phyloP scores from a whole-genome alignment of 2,329 filamentous ascomycete genomes.

The Plectosphaerella cucumerina region DNA sequence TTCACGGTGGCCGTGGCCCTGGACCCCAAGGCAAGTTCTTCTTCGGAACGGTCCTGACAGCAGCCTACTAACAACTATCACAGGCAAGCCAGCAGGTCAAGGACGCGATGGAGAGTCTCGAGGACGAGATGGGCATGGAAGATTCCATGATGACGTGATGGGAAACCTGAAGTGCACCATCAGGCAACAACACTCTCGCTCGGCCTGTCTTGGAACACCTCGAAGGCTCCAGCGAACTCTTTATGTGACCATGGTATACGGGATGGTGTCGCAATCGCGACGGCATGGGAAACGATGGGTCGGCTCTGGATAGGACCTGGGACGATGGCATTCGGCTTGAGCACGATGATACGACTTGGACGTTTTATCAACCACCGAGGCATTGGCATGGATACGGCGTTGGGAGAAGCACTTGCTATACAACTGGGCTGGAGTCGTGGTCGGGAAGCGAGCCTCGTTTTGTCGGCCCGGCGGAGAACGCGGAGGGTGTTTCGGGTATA shows the following conservation, averaged over 20 bases:
- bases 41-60: background rate
- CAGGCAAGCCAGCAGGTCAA: conserved; percentile 93
- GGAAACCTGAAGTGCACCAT: background rate
- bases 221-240: background rate
- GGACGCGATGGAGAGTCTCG: conserved; percentile 89
- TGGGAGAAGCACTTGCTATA: conserved; percentile 8
- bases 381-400: conserved; percentile 31
- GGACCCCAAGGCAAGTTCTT: conserved; percentile 80
- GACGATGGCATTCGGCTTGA: conserved; percentile 8
- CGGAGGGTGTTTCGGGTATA: too few relatives aligned
- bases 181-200: background rate
- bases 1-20: conserved; percentile 93
- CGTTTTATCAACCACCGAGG: conserved; percentile 10
- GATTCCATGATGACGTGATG: conserved; percentile 58
- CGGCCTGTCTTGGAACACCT: background rate
- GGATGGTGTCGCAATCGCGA: background rate
- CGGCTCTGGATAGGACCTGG: background rate
- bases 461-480: too few relatives aligned
- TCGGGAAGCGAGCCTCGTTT: background rate
- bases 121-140: conserved; percentile 71
- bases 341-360: conserved; percentile 11
- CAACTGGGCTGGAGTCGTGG: background rate
- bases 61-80: conserved; percentile 18
- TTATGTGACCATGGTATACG: background rate
- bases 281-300: conserved; percentile 3